Base-by-base conservation (phyloP, 768 basidiomycete genomes). In the Piloderma croceum region DNA sequence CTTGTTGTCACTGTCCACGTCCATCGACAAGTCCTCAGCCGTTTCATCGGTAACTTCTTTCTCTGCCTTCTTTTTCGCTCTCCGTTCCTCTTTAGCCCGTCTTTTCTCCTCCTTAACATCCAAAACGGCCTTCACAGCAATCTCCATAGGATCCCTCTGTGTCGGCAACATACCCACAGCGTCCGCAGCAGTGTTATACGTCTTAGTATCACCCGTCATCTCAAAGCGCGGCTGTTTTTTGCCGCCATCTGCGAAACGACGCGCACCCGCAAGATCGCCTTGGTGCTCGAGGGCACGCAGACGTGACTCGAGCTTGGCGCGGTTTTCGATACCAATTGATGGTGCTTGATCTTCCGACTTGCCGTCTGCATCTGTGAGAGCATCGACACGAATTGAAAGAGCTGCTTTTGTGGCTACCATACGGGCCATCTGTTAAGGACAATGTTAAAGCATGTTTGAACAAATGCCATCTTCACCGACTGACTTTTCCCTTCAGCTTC, bases 361-460 rank as follows among this genome's bases (percentile, higher is more conserved):
- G 52, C 81, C 86, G 44, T 97, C 90, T 7, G 81, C 72, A 46
- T 96, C 91, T 31, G 93, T 85, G 34, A 99, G 82, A 6, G 96
- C 96, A 51, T 99, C 96, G 25, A 98, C 90, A 62, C 96, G 94
- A 54, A 96, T 90, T 4, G 94, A 94, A 11, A 99, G 79, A 1
- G 96, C 89, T 3, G 94, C 83, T 71, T 99, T 99, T 35, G 96
- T 98, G 36, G 96, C 93, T 22, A 98, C 91, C 96, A 99, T 99
- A 56, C 96, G 89, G 17, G 96, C 96, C 96, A 98, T 98, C 83
- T 88, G 52, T 5, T 39, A 37, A 21, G 34, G 7, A 27, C 15
- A 37, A 18, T 50, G 17, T 2, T 12, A 6, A 24, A 11, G 7
- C 39, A 31, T 32, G 5, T 7, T 12, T 20, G 20, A n/a, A 2